These are phyloP conservation scores for Selaginella tamariscina DNA, from an alignment of 75 land plant species.

Conservation along the genomic window DNA sequence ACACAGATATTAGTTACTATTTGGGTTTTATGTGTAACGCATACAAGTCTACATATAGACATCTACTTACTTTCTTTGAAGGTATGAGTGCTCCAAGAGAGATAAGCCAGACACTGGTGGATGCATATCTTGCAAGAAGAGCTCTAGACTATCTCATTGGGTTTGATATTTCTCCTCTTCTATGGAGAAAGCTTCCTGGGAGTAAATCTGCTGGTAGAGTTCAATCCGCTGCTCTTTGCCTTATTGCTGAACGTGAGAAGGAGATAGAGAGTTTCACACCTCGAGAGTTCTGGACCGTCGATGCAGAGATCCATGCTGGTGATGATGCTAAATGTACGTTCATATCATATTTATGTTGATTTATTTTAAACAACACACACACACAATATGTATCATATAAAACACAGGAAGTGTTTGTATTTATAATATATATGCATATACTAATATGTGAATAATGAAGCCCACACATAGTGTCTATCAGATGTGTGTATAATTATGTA, in stretches of 20 bases:
- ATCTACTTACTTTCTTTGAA: constrained; percentile 43
- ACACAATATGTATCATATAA: too few species aligned
- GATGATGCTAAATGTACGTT: constrained; percentile 14
- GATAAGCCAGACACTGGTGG: constrained; percentile 56
- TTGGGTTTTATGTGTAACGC: too few species aligned
- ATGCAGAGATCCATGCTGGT: constrained; percentile 22
- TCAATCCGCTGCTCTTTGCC: constrained; percentile 86
- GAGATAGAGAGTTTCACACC: constrained; percentile 67
- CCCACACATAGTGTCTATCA: too few species aligned
- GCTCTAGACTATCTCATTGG: constrained; percentile 99
- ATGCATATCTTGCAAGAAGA: constrained; percentile 84
- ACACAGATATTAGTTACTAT: too few species aligned
- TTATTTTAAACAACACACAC: too few species aligned
- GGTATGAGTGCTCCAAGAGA: constrained; percentile 65
- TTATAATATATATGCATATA: too few species aligned
- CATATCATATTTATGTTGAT: too few species aligned
- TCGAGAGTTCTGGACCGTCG: constrained; percentile 86
- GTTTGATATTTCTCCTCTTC: constrained; percentile 76
- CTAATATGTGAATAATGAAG: too few species aligned
- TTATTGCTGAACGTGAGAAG: constrained; percentile 80
- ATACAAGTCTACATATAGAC: too few species aligned
- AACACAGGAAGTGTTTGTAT: too few species aligned
- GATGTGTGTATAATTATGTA: too few species aligned
- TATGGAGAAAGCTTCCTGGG: constrained; percentile 94
- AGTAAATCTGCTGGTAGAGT: constrained; percentile 97